Base-by-base conservation (phyloP, 805 yeast species). In the Cyberlindnera japonica region DNA sequence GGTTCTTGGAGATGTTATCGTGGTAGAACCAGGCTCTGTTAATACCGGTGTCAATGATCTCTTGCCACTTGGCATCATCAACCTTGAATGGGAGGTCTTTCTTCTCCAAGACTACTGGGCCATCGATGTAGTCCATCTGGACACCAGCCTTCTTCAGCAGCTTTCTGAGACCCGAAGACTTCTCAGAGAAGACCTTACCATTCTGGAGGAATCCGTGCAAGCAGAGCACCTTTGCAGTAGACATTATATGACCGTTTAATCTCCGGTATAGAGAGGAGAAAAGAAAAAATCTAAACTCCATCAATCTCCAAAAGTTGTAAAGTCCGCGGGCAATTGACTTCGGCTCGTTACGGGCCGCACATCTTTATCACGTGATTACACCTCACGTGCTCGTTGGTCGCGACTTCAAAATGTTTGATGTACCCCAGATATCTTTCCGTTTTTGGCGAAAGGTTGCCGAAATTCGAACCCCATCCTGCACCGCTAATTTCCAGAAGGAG, bases 141-240 rank as follows among this genome's bases (percentile, higher is more conserved):
- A 81, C 77, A 34, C 86, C 80, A 24, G 75, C 68, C 45, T 68
- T 68, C 55, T 76, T 72, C 44, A 93, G 65, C 32, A 79, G 74
- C 54, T 93, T 91, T 48, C 98, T 72, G 20, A 91, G 72, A 3
- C 95, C 97, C 2, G 95, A 81, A 0, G 96, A 81, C 61, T 93
- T 91, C 51, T 83, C 86, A 40, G 95, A 83, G 64, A 91, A 91
- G 12, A 82, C 72, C 30, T 82, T 72, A 6, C 91, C 91, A 47
- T 81, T 83, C 68, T 91, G 96, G 13, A 90, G 78, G 62, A 81
- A 89, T 0, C 99, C 98, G 50, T 91, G 99, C 21, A 93, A 67
- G 62, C 93, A 91, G n/a, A 91, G 68, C 20, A 91, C 70, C 51
- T 79, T 80, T 34, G 61, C 44, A 58, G 54, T 58, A 9, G 62